Base-by-base conservation (phyloP, 2,329 filamentous ascomycete species). In the Proliferodiscus dingleyae region DNA sequence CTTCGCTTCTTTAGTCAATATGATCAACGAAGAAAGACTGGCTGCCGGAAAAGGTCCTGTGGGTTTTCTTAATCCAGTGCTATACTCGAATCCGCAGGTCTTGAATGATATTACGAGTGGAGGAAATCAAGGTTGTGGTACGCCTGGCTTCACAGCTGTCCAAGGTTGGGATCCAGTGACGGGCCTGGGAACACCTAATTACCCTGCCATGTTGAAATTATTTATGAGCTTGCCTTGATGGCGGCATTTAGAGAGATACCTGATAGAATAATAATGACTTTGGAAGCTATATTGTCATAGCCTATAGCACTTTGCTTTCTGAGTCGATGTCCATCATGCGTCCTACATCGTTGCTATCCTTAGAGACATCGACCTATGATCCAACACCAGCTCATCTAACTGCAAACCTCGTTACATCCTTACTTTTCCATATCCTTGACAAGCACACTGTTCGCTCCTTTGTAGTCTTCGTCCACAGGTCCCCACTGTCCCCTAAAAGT, bases 1-100 rank as follows among this genome's bases (percentile, higher is more conserved):
- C 9, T 64, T 70, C 23, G 71, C 62, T 2, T 58, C 60, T 3
- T 61, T 73, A 36, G 43, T 73, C 10, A 72, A 66, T 2, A 54
- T 72, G 22, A 69, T 73, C 38, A 69, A 69, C 21, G 66, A 67
- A 45, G 62, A 66, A 47, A 53, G 66, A 5, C 42, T 69, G 5
- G 59, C 60, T 1, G 61, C 50, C 2, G 59, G 58, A 3, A 67
- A 66, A 49, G 42, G 54, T 4, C 57, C 65, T 0, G 60, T 70
- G 2, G 67, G 67, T 0, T 70, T 68, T 33, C 53, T 68, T 4
- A 69, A 69, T 37, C 66, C 66, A 1, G 51, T 48, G 2, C 26
- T 62, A 15, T 62, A 62, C 46, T 55, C 51, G 9, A 53, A 56
- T 34, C 58, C 56, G 1, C 42, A 60, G 26, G 57, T 57, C 1